These are phyloP conservation scores for Fusarium pseudoanthophilum DNA, from an alignment of 2,329 filamentous ascomycete genomes.

Conservation along the genomic window DNA sequence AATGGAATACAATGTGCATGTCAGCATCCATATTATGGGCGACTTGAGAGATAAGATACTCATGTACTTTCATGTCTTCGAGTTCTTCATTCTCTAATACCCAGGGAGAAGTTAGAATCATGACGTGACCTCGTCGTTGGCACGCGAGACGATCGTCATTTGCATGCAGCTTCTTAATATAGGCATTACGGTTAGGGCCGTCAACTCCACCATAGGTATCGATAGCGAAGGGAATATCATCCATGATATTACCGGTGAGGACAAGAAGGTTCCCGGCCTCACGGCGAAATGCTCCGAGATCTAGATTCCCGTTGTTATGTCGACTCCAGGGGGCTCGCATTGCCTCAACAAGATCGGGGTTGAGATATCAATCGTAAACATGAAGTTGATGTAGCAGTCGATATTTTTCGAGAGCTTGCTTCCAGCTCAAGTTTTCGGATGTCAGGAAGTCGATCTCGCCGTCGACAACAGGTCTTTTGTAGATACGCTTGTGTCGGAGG, in stretches of 20 bases:
- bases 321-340: not conserved
- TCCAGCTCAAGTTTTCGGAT: not conserved
- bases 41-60: not conserved
- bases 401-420: not conserved
- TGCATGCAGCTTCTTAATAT: not conserved
- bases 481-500: constrained; percentile 13
- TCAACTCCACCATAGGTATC: not conserved
- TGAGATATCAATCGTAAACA: constrained; percentile 8
- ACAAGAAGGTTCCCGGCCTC: not conserved
- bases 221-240: not conserved
- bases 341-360: not conserved
- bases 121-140: constrained; percentile 8
- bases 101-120: constrained; percentile 5
- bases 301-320: not conserved
- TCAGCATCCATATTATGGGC: not conserved
- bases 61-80: not conserved
- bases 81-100: not conserved
- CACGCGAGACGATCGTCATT: constrained; percentile 4
- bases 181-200: not conserved
- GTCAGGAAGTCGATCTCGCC: not conserved
- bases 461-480: not conserved
- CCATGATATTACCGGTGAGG: not conserved
- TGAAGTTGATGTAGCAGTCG: constrained; percentile 1
- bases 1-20: not conserved
- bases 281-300: not conserved